Evolutionary conservation across 352 stramenopile genomes (phyloP).

Genomic region (Albugo candida): DNA sequence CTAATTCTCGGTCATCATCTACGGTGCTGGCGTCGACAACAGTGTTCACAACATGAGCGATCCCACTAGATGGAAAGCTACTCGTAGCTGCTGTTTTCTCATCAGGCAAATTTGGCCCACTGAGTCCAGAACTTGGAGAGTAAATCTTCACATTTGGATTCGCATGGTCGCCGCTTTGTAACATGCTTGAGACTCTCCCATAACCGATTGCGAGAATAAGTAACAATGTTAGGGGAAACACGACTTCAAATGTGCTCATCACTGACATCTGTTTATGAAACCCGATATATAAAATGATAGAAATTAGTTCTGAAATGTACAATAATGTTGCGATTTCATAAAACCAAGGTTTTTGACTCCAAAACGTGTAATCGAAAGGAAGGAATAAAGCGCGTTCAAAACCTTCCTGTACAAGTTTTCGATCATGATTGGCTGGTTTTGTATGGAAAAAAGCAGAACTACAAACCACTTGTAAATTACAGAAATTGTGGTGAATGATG

Average conservation of each 20-base stretch:
- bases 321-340: background rate
- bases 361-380: conserved; percentile 52
- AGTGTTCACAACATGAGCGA: too few species aligned
- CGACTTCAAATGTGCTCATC: conserved; percentile 50
- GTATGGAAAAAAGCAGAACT: conserved; percentile 74
- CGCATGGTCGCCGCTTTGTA: conserved; percentile 26
- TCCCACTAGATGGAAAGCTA: too few species aligned
- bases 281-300: background rate
- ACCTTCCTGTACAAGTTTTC: conserved; percentile 54
- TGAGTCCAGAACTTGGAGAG: conserved; percentile 13
- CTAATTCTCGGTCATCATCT: too few species aligned
- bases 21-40: too few species aligned
- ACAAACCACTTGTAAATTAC: background rate
- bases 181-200: conserved; percentile 45
- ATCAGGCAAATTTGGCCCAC: too few species aligned
- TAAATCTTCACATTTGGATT: conserved; percentile 36
- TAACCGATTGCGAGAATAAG: conserved; percentile 55
- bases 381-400: conserved; percentile 44
- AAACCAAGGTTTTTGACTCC: conserved; percentile 31
- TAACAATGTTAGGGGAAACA: conserved; percentile 32
- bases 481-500: background rate
- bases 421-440: conserved; percentile 64
- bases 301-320: background rate
- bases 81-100: too few species aligned
- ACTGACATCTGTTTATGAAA: conserved; percentile 10